Evolutionary conservation across 2,329 filamentous ascomycete species (phyloP), one percentile per base, ranked within the genome.

Genomic region (Sordariomycetes sp.): DNA sequence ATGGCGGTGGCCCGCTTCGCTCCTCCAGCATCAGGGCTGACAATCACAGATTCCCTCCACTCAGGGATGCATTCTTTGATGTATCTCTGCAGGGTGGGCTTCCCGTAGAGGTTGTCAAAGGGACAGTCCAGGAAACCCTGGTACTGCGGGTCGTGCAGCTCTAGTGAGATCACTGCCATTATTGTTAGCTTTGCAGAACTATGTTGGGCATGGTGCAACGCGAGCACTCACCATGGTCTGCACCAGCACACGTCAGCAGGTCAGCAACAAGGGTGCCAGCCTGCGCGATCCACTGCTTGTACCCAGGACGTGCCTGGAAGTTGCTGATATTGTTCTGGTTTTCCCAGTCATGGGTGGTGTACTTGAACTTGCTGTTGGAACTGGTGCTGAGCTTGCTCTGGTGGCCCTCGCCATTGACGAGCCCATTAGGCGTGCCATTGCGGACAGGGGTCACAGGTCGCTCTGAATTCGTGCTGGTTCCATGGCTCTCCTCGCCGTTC

Each of bases 81-180:
- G 68, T 87, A 88, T 61, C 80, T 80, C 68, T 86, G 83, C 58
- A 88, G 77, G 55, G 92, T 75, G 55, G 88, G 86, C 65, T 89
- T 85, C 59, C 87, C 93, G 74, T 97, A 97, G 20, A 99, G 80
- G 71, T 99, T 99, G 75, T 99, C 94, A 59, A 99, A 94, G 2
- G 94, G 94, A 60, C 97, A 96, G 69, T 99, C 93, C 69, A 99
- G 97, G 79, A 97, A 99, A 58, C 94, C 94, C 73, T 99, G 94
- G 69, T 97, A 97, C 73, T 99, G 91, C 50, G 90, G 89, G 71
- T 97, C 93, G 70, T 94, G 90, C 57, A 99, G 81, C 69, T 99
- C 94, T 89, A 99, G 95, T 35, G 93, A 97, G 70, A 97, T 97
- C 69, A 96, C 87, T 58, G 35, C 14, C 43, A 34, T 35, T 32